Evolutionary conservation across 2,329 filamentous ascomycete genomes (phyloP).

Genomic region (Neocucurbitaria cava): DNA sequence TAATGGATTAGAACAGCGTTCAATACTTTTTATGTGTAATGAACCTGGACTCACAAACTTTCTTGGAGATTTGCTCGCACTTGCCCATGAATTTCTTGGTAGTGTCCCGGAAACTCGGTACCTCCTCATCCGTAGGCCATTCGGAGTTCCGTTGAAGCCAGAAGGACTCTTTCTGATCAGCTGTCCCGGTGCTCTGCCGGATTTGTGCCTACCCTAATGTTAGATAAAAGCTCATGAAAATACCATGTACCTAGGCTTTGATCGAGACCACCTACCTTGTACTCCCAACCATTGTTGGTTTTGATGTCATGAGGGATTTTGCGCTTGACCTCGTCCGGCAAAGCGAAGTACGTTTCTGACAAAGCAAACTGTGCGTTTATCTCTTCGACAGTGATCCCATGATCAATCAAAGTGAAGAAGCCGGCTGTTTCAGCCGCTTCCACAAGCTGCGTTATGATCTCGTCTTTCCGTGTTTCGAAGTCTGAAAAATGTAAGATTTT

Average conservation of each 20-base stretch:
- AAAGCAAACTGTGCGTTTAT: not conserved
- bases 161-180: not conserved
- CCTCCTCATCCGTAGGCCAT: not conserved
- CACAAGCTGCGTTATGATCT: not conserved
- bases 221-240: not conserved
- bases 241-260: not conserved
- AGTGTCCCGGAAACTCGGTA: not conserved
- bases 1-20: not conserved
- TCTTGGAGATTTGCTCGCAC: not conserved
- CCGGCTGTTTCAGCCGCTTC: not conserved
- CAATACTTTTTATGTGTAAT: not conserved
- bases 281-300: not conserved
- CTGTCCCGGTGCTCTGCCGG: not conserved
- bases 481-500: not conserved
- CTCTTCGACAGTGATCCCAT: not conserved
- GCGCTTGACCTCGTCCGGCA: not conserved
- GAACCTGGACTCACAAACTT: not conserved
- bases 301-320: not conserved
- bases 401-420: not conserved
- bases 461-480: not conserved
- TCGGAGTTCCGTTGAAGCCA: not conserved
- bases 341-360: not conserved
- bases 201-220: not conserved
- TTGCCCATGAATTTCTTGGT: not conserved
- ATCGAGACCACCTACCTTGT: not conserved